Conservation (phyloP, 2,329 filamentous ascomycete genomes). For the Pestalotiopsis sp. region DNA sequence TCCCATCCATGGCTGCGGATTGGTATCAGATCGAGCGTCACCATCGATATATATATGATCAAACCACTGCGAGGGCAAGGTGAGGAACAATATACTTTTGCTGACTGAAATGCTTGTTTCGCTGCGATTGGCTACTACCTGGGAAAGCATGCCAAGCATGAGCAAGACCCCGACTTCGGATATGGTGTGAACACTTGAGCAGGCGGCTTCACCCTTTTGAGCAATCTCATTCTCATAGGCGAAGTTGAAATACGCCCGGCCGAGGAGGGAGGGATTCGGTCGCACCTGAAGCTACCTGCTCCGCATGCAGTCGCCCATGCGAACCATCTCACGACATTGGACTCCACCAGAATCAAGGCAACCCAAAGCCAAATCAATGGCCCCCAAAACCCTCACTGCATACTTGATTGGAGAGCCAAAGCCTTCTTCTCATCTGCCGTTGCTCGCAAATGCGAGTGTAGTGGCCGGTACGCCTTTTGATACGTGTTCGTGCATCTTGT, state of each 20-base stretch:
- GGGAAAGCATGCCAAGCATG: not conserved
- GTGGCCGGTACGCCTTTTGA: not conserved
- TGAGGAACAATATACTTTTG: not conserved
- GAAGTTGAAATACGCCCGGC: not conserved
- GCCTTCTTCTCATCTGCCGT: conserved; percentile 3
- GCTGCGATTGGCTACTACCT: not conserved
- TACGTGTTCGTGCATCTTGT: conserved; percentile 14
- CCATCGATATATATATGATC: no score
- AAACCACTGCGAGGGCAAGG: no score
- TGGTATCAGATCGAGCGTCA: no score
- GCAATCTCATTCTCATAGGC: not conserved
- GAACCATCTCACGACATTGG: conserved; percentile 7
- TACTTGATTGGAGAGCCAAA: conserved; percentile 13
- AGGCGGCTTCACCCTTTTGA: not conserved
- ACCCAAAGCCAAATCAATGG: conserved; percentile 3
- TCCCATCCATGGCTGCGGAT: no score
- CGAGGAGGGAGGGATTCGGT: not conserved
- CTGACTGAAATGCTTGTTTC: not conserved
- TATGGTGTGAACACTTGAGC: not conserved
- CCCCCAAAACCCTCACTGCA: conserved; percentile 6
- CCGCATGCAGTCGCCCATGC: conserved; percentile 5
- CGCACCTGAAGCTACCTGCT: not conserved
- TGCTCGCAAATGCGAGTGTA: conserved; percentile 13
- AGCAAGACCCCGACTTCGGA: not conserved
- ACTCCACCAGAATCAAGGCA: not conserved